These are phyloP conservation scores for Nigrospora sphaerica DNA, from an alignment of 2,329 filamentous ascomycete species.

Conservation along the genomic window DNA sequence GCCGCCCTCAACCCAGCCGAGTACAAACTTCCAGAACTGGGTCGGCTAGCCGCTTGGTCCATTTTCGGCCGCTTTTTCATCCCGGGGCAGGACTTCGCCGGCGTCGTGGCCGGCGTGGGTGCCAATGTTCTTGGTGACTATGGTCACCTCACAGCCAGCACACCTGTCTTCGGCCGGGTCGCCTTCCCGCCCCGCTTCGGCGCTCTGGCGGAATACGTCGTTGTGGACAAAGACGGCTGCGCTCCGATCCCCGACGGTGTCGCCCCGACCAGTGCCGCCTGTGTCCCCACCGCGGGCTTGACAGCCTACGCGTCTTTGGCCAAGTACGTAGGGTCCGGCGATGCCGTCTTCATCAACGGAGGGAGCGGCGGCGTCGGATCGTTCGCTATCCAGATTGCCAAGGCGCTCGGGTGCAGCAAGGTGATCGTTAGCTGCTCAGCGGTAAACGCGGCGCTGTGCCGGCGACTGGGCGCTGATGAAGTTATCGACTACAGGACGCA, in stretches of 20 bases:
- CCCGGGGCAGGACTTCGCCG: too few species aligned
- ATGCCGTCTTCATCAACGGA: constrained; percentile 54
- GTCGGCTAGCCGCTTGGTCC: too few species aligned
- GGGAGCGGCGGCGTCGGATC: constrained; percentile 52
- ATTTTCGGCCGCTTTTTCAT: too few species aligned
- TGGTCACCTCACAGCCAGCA: too few species aligned
- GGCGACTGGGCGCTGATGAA: constrained; percentile 52
- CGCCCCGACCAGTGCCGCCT: constrained; percentile 30
- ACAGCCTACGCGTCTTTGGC: constrained; percentile 41
- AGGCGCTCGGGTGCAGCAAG: constrained; percentile 46
- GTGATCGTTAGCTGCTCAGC: constrained; percentile 52
- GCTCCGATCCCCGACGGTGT: constrained; percentile 35
- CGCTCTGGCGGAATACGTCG: constrained; percentile 33
- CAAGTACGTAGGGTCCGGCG: constrained; percentile 33
- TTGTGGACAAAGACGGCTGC: constrained; percentile 18
- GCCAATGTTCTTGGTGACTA: too few species aligned
- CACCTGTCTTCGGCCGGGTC: too few species aligned
- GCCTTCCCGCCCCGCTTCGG: too few species aligned
- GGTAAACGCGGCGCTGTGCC: constrained; percentile 47
- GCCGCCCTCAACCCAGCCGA: too few species aligned
- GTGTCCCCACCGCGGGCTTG: constrained; percentile 34
- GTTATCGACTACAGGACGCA: constrained; percentile 49
- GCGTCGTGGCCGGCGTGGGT: too few species aligned
- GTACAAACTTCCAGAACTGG: too few species aligned
- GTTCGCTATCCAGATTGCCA: constrained; percentile 55